Conservation (phyloP, 495 filamentous ascomycete genomes). For the Trichoderma reesei region DNA sequence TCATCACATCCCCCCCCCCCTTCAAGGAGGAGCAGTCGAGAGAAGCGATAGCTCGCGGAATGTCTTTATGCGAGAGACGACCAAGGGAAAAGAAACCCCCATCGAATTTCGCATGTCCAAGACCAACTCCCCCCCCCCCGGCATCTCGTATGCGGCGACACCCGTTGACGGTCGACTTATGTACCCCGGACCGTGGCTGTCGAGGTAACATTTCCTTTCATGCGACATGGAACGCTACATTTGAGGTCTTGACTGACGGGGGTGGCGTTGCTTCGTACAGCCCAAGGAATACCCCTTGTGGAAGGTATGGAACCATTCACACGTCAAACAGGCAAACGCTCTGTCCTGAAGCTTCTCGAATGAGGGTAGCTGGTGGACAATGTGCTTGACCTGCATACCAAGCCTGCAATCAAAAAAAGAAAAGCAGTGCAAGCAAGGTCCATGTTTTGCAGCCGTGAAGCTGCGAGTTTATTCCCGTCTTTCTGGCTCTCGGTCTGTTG, state of each 20-base stretch:
- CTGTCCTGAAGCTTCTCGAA: not conserved
- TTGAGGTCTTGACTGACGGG: not conserved
- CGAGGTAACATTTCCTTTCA: slow-evolving; percentile 5
- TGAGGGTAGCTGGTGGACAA: not conserved
- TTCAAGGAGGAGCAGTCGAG: not conserved
- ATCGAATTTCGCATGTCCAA: not conserved
- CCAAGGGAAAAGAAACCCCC: not conserved
- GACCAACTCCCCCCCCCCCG: not conserved
- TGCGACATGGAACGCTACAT: slow-evolving; percentile 8
- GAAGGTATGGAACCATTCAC: not conserved
- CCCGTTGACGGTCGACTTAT: not conserved
- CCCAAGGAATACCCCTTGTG: slow-evolving; percentile 6
- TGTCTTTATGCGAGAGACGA: not conserved
- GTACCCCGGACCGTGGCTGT: slow-evolving; percentile 3
- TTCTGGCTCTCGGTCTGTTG: not conserved
- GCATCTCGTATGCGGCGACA: not conserved
- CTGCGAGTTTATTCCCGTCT: not conserved
- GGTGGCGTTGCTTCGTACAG: not conserved
- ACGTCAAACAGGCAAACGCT: not conserved
- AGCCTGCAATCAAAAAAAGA: not conserved
- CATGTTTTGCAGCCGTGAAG: not conserved
- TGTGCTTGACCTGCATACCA: not conserved
- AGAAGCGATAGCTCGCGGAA: not conserved
- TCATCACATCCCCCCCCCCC: not conserved
- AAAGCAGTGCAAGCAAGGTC: not conserved